phyloP scores from a whole-genome alignment of 2,329 filamentous ascomycete genomes.

The Colletotrichum sp. region DNA sequence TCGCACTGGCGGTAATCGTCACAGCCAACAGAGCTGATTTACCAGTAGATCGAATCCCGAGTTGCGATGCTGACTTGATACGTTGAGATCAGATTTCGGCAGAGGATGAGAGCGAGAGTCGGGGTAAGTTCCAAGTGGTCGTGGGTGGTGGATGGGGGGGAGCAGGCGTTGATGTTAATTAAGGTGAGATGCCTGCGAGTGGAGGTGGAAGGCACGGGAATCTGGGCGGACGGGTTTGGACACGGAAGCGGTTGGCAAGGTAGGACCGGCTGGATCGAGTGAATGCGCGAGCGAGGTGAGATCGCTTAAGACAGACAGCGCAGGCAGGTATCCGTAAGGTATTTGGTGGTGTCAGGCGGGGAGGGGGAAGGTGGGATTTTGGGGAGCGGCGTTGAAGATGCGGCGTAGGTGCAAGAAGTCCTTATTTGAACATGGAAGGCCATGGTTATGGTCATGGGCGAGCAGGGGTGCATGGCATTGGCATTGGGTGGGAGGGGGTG shows the following conservation, averaged over 20 bases:
- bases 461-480: neutral
- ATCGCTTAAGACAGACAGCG: neutral
- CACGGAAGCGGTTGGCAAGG: neutral
- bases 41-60: neutral
- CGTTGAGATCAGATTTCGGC: neutral
- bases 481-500: neutral
- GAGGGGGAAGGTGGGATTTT: slow-evolving; percentile 4
- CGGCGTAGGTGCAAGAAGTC: slow-evolving; percentile 11
- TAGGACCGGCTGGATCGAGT: neutral
- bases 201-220: neutral
- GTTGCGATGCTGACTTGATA: neutral
- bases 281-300: neutral
- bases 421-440: slow-evolving; percentile 20
- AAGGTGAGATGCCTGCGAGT: neutral
- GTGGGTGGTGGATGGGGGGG: neutral
- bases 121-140: neutral
- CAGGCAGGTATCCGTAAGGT: neutral
- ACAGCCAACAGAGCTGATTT: neutral
- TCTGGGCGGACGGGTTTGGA: neutral
- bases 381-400: slow-evolving; percentile 19
- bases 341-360: slow-evolving; percentile 8
- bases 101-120: slow-evolving; percentile 2
- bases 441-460: neutral
- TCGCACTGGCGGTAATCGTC: neutral
- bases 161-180: neutral